phyloP scores from a whole-genome alignment of 257 asterid genomes.

The Misopates orontium region DNA sequence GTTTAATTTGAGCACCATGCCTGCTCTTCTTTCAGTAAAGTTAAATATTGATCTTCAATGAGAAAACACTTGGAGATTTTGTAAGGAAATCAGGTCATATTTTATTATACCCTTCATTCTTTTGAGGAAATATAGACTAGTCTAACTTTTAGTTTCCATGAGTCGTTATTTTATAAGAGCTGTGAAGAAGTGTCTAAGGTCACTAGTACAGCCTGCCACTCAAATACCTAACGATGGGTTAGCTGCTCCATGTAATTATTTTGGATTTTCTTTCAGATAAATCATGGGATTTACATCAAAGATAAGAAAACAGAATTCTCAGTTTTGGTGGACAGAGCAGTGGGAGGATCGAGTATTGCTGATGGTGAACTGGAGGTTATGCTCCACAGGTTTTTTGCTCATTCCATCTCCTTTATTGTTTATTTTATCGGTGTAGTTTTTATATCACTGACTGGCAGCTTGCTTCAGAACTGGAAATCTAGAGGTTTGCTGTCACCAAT shows the following conservation, averaged over 20 bases:
- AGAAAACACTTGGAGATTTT: neutral
- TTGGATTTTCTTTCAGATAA: constrained; percentile 55
- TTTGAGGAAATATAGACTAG: neutral
- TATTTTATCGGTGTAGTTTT: too few species aligned
- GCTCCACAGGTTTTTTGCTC: constrained; percentile 71
- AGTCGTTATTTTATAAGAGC: neutral
- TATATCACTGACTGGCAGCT: neutral
- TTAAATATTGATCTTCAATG: neutral
- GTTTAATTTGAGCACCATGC: neutral
- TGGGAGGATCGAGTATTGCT: constrained; percentile 85
- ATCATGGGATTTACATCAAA: constrained; percentile 86
- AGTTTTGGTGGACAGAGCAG: constrained; percentile 90
- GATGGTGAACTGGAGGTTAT: constrained; percentile 91
- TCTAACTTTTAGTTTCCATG: neutral
- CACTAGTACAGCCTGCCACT: neutral
- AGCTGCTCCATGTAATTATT: neutral
- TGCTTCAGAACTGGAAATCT: constrained; percentile 3
- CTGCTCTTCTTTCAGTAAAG: too few species aligned
- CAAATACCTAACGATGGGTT: neutral
- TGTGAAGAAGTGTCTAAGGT: neutral
- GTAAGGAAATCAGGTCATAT: neutral
- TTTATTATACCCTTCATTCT: neutral
- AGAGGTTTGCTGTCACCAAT: constrained; percentile 1
- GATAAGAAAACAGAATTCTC: constrained; percentile 76
- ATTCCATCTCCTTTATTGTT: too few species aligned